These are phyloP conservation scores for Athelia sp. DNA, from an alignment of 1,284 basidiomycete species.

Conservation along the genomic window DNA sequence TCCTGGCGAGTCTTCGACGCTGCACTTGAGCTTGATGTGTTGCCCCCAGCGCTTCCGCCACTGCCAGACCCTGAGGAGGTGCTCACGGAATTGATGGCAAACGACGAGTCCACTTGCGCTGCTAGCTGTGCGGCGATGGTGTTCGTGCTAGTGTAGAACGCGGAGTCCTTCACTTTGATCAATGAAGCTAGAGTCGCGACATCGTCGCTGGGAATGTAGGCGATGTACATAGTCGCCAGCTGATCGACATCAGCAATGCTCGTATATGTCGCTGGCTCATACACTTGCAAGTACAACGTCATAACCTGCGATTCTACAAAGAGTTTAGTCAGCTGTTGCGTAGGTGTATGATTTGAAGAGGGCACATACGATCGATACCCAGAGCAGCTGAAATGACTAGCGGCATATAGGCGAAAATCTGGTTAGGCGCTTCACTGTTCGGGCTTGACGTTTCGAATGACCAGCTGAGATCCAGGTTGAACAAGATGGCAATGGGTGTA, in stretches of 20 bases:
- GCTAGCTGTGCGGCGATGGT: slow-evolving; percentile 48
- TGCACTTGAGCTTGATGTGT: slow-evolving; percentile 4
- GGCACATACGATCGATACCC: slow-evolving; percentile 37
- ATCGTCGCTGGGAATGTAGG: slow-evolving; percentile 45
- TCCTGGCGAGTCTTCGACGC: slow-evolving; percentile 47
- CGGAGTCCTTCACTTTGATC: slow-evolving; percentile 49
- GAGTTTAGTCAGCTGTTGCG: not conserved
- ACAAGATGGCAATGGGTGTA: slow-evolving; percentile 53
- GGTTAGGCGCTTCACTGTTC: slow-evolving; percentile 37
- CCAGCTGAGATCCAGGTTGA: slow-evolving; percentile 57
- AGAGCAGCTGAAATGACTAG: slow-evolving; percentile 46
- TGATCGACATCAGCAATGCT: slow-evolving; percentile 35
- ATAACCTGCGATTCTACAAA: slow-evolving; percentile 34
- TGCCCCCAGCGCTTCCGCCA: slow-evolving; percentile 9
- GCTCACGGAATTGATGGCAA: slow-evolving; percentile 43
- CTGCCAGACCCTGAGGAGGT: slow-evolving; percentile 23
- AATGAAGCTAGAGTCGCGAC: slow-evolving; percentile 50
- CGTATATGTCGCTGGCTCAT: slow-evolving; percentile 47
- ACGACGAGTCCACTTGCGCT: slow-evolving; percentile 52
- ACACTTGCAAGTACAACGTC: slow-evolving; percentile 57
- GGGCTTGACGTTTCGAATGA: slow-evolving; percentile 43
- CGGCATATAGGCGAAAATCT: slow-evolving; percentile 63
- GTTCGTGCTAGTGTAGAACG: slow-evolving; percentile 52
- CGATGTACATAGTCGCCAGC: slow-evolving; percentile 57
- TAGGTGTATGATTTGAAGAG: slow-evolving; percentile 10